Conservation (phyloP, 148 eudicot genomes). For the Tetragonia tetragonoides region DNA sequence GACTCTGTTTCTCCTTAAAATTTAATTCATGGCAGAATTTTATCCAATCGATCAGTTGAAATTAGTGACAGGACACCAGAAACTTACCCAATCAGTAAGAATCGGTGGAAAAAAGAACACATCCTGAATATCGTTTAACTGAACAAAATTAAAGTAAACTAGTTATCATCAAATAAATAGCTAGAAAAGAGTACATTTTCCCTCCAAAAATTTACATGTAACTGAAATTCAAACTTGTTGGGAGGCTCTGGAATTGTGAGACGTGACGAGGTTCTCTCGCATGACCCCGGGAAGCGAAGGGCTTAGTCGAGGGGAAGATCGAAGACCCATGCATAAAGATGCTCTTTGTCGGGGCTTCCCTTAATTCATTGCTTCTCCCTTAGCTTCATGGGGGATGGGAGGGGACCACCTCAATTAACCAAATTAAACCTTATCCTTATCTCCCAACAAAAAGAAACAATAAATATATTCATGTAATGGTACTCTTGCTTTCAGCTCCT, state of each 20-base stretch:
- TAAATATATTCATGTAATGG: neutral
- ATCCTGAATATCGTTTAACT: too few relatives aligned
- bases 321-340: constrained; percentile 33
- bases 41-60: too few relatives aligned
- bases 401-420: too few relatives aligned
- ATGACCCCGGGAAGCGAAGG: neutral
- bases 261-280: neutral
- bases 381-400: too few relatives aligned
- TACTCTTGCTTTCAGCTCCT: neutral
- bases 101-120: too few relatives aligned
- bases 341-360: constrained; percentile 35
- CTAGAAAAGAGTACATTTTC: neutral
- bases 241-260: neutral
- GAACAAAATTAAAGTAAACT: too few relatives aligned
- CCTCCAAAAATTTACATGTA: neutral
- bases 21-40: too few relatives aligned
- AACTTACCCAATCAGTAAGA: too few relatives aligned
- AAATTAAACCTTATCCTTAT: constrained; percentile 28
- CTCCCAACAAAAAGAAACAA: neutral
- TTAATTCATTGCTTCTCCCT: too few relatives aligned
- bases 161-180: too few relatives aligned
- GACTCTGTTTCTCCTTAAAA: too few relatives aligned
- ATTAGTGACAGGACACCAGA: too few relatives aligned
- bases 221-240: neutral
- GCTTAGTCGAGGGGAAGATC: neutral